Conservation (phyloP, 352 stramenopile genomes). For the Achlya hypogyna region DNA sequence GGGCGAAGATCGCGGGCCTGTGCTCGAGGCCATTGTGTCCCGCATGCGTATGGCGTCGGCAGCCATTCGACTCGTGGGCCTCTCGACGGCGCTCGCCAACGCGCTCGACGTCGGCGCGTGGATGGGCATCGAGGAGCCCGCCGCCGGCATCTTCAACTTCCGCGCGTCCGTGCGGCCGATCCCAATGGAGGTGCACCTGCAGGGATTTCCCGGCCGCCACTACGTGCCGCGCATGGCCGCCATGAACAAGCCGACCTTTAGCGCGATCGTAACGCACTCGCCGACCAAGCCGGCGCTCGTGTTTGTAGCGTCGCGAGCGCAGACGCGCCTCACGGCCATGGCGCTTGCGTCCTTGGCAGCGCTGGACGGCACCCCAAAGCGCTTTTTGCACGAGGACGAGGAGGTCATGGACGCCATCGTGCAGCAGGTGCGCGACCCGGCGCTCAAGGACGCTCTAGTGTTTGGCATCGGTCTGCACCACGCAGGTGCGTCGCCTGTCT, state of each 20-base stretch:
- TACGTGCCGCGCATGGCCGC: constrained; percentile 97
- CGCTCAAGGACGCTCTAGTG: constrained; percentile 90
- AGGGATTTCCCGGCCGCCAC: constrained; percentile 94
- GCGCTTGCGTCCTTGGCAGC: constrained; percentile 93
- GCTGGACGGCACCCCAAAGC: constrained; percentile 72
- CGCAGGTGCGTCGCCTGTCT: constrained; percentile 42
- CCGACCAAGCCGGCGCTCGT: constrained; percentile 92
- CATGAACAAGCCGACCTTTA: constrained; percentile 99
- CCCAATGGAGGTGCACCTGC: constrained; percentile 94
- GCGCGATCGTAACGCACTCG: constrained; percentile 94
- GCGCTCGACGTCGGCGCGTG: constrained; percentile 93
- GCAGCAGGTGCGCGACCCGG: constrained; percentile 52
- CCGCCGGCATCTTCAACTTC: constrained; percentile 90
- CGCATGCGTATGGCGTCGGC: constrained; percentile 68
- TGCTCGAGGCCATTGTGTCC: constrained; percentile 88
- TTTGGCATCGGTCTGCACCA: constrained; percentile 99
- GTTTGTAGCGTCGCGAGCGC: constrained; percentile 97
- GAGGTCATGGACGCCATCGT: constrained; percentile 82
- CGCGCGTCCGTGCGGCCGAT: constrained; percentile 92
- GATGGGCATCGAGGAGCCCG: constrained; percentile 88
- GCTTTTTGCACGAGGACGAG: constrained; percentile 91
- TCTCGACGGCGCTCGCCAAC: constrained; percentile 96
- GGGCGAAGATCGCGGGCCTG: constrained; percentile 90
- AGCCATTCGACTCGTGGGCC: constrained; percentile 86
- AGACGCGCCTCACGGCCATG: constrained; percentile 96